Evolutionary conservation across 768 basidiomycete genomes (phyloP).

Genomic region (Sporobolomyces phaffii): DNA sequence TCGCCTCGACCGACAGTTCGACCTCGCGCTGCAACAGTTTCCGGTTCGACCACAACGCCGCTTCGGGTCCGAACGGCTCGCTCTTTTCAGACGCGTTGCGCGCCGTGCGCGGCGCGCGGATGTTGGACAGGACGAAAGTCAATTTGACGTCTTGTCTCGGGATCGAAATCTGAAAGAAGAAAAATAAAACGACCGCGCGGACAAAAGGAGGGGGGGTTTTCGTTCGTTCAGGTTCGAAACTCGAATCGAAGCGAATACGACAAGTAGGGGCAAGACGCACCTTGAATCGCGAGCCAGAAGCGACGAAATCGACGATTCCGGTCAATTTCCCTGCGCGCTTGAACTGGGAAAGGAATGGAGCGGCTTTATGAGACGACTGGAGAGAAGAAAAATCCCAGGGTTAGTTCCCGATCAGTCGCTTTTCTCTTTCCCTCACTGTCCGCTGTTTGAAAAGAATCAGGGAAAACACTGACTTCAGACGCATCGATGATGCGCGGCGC

Average conservation of each 20-base stretch:
- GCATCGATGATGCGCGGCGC: constrained; percentile 77
- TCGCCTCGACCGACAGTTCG: constrained; percentile 81
- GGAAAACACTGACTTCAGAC: constrained; percentile 66
- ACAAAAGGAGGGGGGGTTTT: no score
- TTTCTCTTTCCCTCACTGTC: no score
- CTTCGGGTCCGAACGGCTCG: constrained; percentile 81
- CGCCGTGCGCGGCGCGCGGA: constrained; percentile 81
- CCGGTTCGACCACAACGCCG: constrained; percentile 68
- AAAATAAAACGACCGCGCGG: no score
- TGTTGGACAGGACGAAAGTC: constrained; percentile 87
- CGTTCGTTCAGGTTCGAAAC: no score
- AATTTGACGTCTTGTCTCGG: constrained; percentile 65
- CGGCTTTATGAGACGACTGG: constrained; percentile 24
- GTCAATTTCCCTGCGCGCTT: constrained; percentile 78
- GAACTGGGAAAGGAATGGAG: constrained; percentile 79
- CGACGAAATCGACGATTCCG: constrained; percentile 86
- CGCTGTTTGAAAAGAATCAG: no score
- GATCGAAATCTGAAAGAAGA: constrained; percentile 32
- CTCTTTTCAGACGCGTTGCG: constrained; percentile 70
- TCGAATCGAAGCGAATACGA: no score
- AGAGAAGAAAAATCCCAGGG: not conserved
- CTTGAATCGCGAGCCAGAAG: constrained; percentile 95
- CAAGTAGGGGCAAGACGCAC: no score
- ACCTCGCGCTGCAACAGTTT: constrained; percentile 90
- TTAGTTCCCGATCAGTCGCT: no score